Evolutionary conservation across 352 stramenopile genomes (phyloP).

Genomic region (Aphanomyces astaci): DNA sequence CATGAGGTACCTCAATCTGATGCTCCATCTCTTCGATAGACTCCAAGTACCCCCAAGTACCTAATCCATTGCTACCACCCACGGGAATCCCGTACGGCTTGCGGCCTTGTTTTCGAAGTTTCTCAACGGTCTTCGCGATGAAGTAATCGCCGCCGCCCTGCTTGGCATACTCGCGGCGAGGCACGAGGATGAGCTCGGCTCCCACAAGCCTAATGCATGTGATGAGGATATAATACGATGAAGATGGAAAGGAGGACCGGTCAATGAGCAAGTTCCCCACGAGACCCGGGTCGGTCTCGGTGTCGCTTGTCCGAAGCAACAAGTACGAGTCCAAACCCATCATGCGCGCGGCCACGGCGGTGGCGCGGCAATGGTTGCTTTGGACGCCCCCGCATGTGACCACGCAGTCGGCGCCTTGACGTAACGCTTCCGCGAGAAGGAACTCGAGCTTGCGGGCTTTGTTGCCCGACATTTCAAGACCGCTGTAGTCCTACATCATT

Average conservation of each 20-base stretch:
- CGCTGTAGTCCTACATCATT: constrained; percentile 61
- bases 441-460: constrained; percentile 96
- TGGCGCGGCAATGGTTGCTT: constrained; percentile 91
- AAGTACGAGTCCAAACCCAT: constrained; percentile 88
- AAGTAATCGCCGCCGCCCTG: constrained; percentile 68
- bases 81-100: constrained; percentile 77
- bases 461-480: constrained; percentile 89
- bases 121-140: constrained; percentile 72
- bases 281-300: constrained; percentile 56
- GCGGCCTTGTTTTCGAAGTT: constrained; percentile 42
- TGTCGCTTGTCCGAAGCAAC: constrained; percentile 77
- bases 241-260: constrained; percentile 24
- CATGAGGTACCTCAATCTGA: constrained; percentile 59
- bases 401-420: constrained; percentile 75
- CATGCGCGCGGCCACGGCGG: constrained; percentile 77
- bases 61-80: constrained; percentile 87
- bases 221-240: constrained; percentile 11
- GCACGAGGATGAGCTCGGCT: constrained; percentile 70
- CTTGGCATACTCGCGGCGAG: constrained; percentile 65
- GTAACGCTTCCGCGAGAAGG: constrained; percentile 84
- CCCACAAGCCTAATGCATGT: constrained; percentile 45
- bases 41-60: constrained; percentile 91
- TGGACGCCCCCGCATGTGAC: constrained; percentile 91
- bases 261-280: constrained; percentile 75
- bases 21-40: constrained; percentile 84